Percentiles rank a stretch among this genome's conserved stretches.
Evolutionary conservation across 176 grass and related monocot genomes (phyloP).

Genomic region (Oryza officinalis): DNA sequence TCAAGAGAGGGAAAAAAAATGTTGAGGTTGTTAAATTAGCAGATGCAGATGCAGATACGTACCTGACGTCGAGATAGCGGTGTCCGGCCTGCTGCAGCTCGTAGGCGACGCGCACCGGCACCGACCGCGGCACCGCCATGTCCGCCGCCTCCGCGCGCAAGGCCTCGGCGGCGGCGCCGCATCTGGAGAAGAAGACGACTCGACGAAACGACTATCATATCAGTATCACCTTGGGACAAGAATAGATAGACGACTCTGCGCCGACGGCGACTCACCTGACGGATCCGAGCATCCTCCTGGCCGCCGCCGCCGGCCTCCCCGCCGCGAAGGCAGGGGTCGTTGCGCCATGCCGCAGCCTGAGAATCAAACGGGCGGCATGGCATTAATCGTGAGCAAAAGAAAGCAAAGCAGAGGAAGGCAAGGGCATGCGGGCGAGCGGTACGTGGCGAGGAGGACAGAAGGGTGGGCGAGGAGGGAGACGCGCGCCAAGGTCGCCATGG

Average conservation of each 20-base stretch:
- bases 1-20: too few relatives aligned
- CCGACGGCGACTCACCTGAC: neutral
- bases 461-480: conserved; percentile 15
- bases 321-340: neutral
- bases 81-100: conserved; percentile 76
- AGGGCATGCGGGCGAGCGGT: neutral
- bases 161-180: neutral
- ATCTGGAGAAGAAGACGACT: neutral
- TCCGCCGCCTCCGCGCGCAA: neutral
- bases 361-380: neutral
- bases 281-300: conserved; percentile 12
- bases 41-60: too few relatives aligned
- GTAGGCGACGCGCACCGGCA: conserved; percentile 82
- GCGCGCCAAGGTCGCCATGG: conserved; percentile 16
- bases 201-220: neutral
- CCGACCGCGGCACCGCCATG: conserved; percentile 55
- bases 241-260: too few relatives aligned
- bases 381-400: neutral
- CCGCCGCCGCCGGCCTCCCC: neutral
- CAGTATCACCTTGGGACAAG: neutral
- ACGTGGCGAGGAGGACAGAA: conserved; percentile 9
- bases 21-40: too few relatives aligned
- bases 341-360: neutral
- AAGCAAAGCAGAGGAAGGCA: neutral
- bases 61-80: conserved; percentile 86